Evolutionary conservation across 768 basidiomycete genomes (phyloP).

Genomic region (Sutorius australiensis): DNA sequence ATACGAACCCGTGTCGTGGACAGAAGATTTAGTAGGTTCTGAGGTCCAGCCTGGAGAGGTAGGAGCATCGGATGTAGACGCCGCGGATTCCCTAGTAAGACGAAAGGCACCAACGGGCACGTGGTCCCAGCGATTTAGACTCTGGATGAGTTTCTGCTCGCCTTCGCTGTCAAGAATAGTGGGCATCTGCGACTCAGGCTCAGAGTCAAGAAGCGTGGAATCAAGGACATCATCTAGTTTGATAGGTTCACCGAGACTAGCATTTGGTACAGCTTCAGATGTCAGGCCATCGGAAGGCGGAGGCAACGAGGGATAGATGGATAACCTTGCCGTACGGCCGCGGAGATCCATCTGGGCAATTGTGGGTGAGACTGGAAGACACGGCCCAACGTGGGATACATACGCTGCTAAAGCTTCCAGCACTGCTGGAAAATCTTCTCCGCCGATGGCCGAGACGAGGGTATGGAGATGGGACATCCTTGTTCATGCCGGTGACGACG

Average conservation of each 20-base stretch:
- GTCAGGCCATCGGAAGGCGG: slow-evolving; percentile 36
- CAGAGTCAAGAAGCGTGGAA: slow-evolving; percentile 63
- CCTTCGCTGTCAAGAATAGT: slow-evolving; percentile 34
- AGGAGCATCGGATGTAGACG: slow-evolving; percentile 26
- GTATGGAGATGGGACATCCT: slow-evolving; percentile 33
- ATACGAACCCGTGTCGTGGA: slow-evolving; percentile 23
- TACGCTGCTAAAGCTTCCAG: slow-evolving; percentile 37
- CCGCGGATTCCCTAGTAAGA: slow-evolving; percentile 44
- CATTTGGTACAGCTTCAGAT: slow-evolving; percentile 34
- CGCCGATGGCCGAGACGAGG: slow-evolving; percentile 22
- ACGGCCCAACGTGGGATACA: slow-evolving; percentile 16
- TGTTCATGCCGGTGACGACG: slow-evolving; percentile 29
- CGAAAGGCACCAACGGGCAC: slow-evolving; percentile 73
- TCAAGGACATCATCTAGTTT: slow-evolving; percentile 75
- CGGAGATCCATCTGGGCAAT: slow-evolving; percentile 27
- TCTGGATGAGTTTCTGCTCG: slow-evolving; percentile 42
- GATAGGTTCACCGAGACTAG: slow-evolving; percentile 46
- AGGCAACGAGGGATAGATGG: slow-evolving; percentile 31
- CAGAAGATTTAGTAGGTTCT: slow-evolving; percentile 21
- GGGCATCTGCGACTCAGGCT: slow-evolving; percentile 37
- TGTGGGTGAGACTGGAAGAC: slow-evolving; percentile 6
- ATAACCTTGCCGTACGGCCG: slow-evolving; percentile 32
- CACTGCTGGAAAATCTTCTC: slow-evolving; percentile 28
- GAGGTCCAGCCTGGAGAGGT: slow-evolving; percentile 30
- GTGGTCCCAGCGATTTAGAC: slow-evolving; percentile 66